Conservation (phyloP, 2,329 filamentous ascomycete genomes). For the Curvularia sp. region DNA sequence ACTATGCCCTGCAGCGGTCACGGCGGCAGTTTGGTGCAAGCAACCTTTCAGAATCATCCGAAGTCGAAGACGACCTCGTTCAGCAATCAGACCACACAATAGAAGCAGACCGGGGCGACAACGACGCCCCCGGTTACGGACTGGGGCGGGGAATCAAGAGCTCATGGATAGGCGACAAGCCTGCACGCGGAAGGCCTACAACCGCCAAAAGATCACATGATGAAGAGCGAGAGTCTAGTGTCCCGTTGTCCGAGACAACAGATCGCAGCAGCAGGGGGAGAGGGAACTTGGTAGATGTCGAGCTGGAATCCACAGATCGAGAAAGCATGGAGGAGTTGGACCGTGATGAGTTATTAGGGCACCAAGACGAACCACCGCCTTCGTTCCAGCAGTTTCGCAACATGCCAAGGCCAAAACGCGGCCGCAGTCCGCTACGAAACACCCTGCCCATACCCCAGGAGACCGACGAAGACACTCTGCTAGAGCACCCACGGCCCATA, state of each 20-base stretch:
- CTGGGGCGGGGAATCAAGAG: conserved; percentile 61
- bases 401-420: conserved; percentile 49
- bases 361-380: conserved; percentile 59
- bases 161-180: conserved; percentile 62
- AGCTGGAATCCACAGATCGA: conserved; percentile 71
- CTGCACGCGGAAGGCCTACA: conserved; percentile 50
- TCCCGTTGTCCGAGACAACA: conserved; percentile 52
- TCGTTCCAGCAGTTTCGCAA: conserved; percentile 65
- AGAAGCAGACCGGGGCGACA: conserved; percentile 56
- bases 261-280: conserved; percentile 63
- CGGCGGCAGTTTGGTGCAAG: conserved; percentile 86
- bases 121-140: conserved; percentile 49
- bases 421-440: conserved; percentile 52
- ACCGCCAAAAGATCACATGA: conserved; percentile 42
- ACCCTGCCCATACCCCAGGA: conserved; percentile 56
- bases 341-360: conserved; percentile 45
- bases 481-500: conserved; percentile 53
- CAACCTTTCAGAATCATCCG: conserved; percentile 83
- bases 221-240: conserved; percentile 51
- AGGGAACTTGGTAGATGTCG: conserved; percentile 80
- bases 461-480: conserved; percentile 58
- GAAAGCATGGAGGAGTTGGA: conserved; percentile 54
- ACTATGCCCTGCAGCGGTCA: conserved; percentile 89
- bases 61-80: conserved; percentile 74
- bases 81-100: conserved; percentile 56